Base-by-base conservation (phyloP, 495 filamentous ascomycete genomes). In the Trichoderma reesei region DNA sequence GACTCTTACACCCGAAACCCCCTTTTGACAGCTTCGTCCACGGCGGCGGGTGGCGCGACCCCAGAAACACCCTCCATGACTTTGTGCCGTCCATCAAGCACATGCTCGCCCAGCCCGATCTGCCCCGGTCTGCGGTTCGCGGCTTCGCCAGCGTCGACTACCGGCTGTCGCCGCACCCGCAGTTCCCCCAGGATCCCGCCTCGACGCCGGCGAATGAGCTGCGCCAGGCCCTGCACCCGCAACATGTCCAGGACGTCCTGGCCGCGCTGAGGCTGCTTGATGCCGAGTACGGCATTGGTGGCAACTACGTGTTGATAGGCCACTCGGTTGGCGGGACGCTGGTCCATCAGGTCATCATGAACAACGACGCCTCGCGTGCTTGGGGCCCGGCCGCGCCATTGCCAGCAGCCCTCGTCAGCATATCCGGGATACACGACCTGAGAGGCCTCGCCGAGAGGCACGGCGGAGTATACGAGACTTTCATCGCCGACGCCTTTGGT, bases 11-110 rank as follows among this genome's bases (percentile, higher is more conserved):
- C 26, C 26, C 26, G 26, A 26, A 26, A 26, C 1, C 26, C 26
- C 26, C 26, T 26, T 26, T 26, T 33, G 48, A 16, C 31, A 65
- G 63, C 39, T 65, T 60, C 76, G 87, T 96, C 72, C 92, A 96
- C 76, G 91, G 92, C 68, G 92, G 92, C 69, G 92, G 88, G 69
- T 96, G 90, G 89, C 84, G 89, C 64, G 91, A 96, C 70, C 91
- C 91, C 56, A 72, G 71, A 59, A 73, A 86, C 26, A 82, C 79
- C 62, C 74, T 83, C 18, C 65, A 75, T 7, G 75, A 75, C n/a
- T 84, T 88, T 65, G 66, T 72, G 31, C 74, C 78, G 5, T 75
- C 80, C 14, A 71, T 82, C 51, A 67, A 73, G 13, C 73, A 76
- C 64, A 77, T 88, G 26, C 71, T 78, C 18, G 37, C 36, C 2